These are phyloP conservation scores for Mortierella sp. DNA, from an alignment of 371 early-diverging fungal species.

Conservation along the genomic window DNA sequence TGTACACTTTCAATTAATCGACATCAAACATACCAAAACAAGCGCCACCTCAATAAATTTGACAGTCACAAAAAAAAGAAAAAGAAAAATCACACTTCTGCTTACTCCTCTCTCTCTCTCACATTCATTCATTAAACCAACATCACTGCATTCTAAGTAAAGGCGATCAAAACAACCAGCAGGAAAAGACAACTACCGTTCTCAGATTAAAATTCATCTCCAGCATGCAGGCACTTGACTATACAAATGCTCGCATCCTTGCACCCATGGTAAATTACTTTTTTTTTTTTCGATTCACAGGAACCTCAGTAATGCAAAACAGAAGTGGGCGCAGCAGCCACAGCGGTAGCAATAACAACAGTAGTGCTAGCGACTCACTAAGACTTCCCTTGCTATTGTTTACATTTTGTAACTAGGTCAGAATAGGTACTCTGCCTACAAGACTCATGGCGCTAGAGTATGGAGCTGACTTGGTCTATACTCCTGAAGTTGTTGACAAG, in stretches of 20 bases:
- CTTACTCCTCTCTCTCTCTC: neutral
- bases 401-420: conserved; percentile 62
- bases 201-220: neutral
- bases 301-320: neutral
- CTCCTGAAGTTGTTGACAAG: conserved; percentile 93
- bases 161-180: neutral
- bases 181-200: too few relatives aligned
- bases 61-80: conserved; percentile 11
- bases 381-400: neutral
- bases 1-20: neutral
- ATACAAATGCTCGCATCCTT: conserved; percentile 77
- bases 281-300: neutral
- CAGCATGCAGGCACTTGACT: conserved; percentile 52
- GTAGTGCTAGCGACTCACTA: neutral
- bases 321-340: neutral
- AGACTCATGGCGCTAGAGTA: conserved; percentile 86
- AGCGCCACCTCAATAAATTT: neutral
- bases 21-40: conserved; percentile 5
- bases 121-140: neutral
- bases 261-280: conserved; percentile 86
- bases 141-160: neutral
- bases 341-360: neutral
- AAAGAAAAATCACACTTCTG: neutral
- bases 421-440: conserved; percentile 91
- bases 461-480: conserved; percentile 95